Conservation (phyloP, 805 yeast species). For the Candida methanosorbosa region DNA sequence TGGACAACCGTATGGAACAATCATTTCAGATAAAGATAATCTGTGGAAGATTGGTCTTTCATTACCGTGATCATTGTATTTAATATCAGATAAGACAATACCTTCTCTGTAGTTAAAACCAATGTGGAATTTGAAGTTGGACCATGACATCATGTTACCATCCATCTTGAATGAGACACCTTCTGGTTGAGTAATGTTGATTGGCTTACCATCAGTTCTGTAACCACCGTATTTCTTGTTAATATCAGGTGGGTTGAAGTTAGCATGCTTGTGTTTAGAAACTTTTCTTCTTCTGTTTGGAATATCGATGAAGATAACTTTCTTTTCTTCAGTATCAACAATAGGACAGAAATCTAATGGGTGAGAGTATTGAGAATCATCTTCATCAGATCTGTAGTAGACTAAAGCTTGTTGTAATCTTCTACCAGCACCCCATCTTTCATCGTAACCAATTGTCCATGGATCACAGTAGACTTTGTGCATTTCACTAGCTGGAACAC, state of each 20-base stretch:
- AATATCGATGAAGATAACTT: constrained; percentile 67
- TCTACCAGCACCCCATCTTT: constrained; percentile 67
- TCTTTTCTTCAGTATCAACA: constrained; percentile 60
- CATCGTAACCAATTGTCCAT: constrained; percentile 58
- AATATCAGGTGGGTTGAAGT: constrained; percentile 59
- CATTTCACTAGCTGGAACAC: constrained; percentile 58
- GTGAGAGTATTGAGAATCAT: constrained; percentile 59
- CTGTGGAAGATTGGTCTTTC: constrained; percentile 72
- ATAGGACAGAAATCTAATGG: constrained; percentile 81
- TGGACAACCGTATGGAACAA: constrained; percentile 79
- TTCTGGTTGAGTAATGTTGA: constrained; percentile 68
- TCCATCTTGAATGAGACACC: constrained; percentile 72
- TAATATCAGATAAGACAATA: constrained; percentile 64
- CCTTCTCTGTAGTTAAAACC: constrained; percentile 87
- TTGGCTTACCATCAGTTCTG: constrained; percentile 59
- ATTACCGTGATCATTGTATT: constrained; percentile 68
- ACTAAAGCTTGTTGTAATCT: constrained; percentile 76
- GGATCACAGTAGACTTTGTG: constrained; percentile 55
- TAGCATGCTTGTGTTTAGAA: constrained; percentile 58
- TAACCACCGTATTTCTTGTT: constrained; percentile 53
- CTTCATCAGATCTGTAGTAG: constrained; percentile 68
- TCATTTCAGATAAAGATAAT: constrained; percentile 72
- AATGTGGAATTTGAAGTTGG: constrained; percentile 67
- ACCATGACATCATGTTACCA: constrained; percentile 68
- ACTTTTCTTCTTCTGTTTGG: constrained; percentile 69